Evolutionary conservation across 768 basidiomycete species (phyloP).

Genomic region (Strobilomyces echinocephalus): DNA sequence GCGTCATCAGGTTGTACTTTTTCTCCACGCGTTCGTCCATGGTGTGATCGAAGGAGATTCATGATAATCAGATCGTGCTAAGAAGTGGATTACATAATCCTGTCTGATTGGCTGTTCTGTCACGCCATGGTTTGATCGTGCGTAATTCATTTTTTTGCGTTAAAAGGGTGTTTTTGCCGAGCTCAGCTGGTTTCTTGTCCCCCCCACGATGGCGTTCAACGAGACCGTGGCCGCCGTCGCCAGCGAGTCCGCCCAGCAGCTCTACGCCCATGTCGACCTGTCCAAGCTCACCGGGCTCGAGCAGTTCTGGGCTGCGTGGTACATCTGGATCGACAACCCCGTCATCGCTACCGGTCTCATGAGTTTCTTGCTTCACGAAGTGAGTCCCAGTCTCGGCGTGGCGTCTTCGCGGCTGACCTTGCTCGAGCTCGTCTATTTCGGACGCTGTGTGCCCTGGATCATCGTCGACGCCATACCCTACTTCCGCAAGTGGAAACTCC

Average conservation of each 20-base stretch:
- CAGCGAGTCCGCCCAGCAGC: slow-evolving; percentile 33
- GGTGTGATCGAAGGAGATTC: too few relatives aligned
- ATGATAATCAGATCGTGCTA: too few relatives aligned
- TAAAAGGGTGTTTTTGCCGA: neutral
- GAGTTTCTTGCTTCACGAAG: slow-evolving; percentile 93
- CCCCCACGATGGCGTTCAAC: slow-evolving; percentile 41
- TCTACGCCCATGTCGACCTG: slow-evolving; percentile 59
- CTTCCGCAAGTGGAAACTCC: slow-evolving; percentile 92
- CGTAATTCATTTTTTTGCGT: slow-evolving; percentile 11
- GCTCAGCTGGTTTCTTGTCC: neutral
- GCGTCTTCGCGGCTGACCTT: neutral
- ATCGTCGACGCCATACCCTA: slow-evolving; percentile 93
- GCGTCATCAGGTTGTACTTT: slow-evolving; percentile 78
- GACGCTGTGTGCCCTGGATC: slow-evolving; percentile 91
- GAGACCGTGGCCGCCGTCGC: slow-evolving; percentile 28
- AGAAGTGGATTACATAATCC: slow-evolving; percentile 14
- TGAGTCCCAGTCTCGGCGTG: slow-evolving; percentile 33
- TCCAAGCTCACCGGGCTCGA: slow-evolving; percentile 65
- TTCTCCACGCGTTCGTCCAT: slow-evolving; percentile 32
- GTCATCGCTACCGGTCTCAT: slow-evolving; percentile 89
- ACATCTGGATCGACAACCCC: slow-evolving; percentile 82
- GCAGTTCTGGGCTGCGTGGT: slow-evolving; percentile 81
- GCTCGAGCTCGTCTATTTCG: slow-evolving; percentile 88
- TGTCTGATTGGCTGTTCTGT: slow-evolving; percentile 22
- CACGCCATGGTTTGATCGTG: slow-evolving; percentile 23